phyloP scores from a whole-genome alignment of 1,139 yeast species.

The Yamadazyma sp. region DNA sequence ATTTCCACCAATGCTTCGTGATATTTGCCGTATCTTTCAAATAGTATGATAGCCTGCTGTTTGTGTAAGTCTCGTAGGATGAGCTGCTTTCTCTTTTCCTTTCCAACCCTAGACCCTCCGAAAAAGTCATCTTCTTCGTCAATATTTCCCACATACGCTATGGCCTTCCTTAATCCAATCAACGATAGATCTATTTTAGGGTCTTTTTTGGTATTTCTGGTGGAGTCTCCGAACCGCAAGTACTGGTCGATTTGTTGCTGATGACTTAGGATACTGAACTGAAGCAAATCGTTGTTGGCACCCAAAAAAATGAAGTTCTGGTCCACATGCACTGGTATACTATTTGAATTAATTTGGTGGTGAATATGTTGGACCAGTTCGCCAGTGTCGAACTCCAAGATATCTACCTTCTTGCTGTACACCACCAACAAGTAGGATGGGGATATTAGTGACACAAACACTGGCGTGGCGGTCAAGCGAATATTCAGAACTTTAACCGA shows the following conservation, averaged over 20 bases:
- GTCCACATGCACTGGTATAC: constrained; percentile 18
- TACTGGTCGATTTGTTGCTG: constrained; percentile 44
- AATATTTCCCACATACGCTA: constrained; percentile 29
- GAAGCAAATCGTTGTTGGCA: constrained; percentile 29
- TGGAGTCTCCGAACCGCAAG: constrained; percentile 19
- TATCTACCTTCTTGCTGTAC: constrained; percentile 41
- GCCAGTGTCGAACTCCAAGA: constrained; percentile 46
- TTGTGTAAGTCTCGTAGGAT: constrained; percentile 33
- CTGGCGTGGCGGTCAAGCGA: constrained; percentile 33
- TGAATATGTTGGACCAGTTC: constrained; percentile 39
- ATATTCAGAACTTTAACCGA: constrained; percentile 22
- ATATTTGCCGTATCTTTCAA: constrained; percentile 35
- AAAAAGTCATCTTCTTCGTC: constrained; percentile 26
- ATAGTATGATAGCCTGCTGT: constrained; percentile 32
- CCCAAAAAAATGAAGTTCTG: constrained; percentile 24
- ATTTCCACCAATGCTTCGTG: constrained; percentile 44
- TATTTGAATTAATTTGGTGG: constrained; percentile 31
- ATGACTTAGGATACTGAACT: constrained; percentile 30
- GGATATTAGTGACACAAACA: constrained; percentile 30
- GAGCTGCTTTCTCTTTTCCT: constrained; percentile 31
- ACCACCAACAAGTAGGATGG: constrained; percentile 50
- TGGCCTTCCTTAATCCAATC: constrained; percentile 39
- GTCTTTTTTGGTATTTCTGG: constrained; percentile 17
- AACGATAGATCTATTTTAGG: constrained; percentile 30
- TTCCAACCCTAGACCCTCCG: constrained; percentile 16